These are phyloP conservation scores for Neurospora sp. DNA, from an alignment of 495 filamentous ascomycete species.

Conservation along the genomic window DNA sequence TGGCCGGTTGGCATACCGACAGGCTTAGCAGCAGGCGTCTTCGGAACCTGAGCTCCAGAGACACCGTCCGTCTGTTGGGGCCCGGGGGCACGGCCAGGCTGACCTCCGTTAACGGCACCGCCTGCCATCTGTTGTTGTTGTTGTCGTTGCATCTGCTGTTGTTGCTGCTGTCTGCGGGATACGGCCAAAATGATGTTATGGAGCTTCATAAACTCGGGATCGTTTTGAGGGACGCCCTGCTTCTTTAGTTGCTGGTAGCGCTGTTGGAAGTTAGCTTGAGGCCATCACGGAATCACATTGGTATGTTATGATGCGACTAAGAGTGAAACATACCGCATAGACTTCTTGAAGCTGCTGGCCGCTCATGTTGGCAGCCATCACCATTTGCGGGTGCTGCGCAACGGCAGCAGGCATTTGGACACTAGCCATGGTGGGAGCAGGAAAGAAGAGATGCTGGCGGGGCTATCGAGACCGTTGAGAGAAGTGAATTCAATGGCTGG, in stretches of 20 bases:
- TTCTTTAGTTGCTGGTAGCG: conserved; percentile 76
- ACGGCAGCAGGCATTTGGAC: conserved; percentile 59
- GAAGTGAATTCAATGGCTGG: conserved; percentile 11
- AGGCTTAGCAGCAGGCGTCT: conserved; percentile 31
- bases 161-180: conserved; percentile 46
- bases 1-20: conserved; percentile 7
- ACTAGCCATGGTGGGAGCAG: conserved; percentile 56
- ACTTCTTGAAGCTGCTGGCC: conserved; percentile 54
- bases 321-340: conserved; percentile 38
- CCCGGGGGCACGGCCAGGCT: conserved; percentile 19
- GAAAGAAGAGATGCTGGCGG: not conserved
- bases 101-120: conserved; percentile 38
- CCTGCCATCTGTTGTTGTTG: conserved; percentile 31
- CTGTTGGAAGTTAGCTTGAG: conserved; percentile 37
- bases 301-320: not conserved
- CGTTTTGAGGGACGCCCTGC: conserved; percentile 57
- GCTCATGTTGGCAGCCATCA: conserved; percentile 45
- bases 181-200: conserved; percentile 55
- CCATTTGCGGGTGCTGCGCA: conserved; percentile 44
- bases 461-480: conserved; percentile 8
- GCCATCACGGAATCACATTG: not conserved
- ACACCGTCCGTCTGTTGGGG: conserved; percentile 14
- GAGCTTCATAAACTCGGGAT: conserved; percentile 72
- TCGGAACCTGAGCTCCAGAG: conserved; percentile 7
- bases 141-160: conserved; percentile 29